phyloP scores from a whole-genome alignment of 371 early-diverging fungal genomes.

The Mortierella sp. region DNA sequence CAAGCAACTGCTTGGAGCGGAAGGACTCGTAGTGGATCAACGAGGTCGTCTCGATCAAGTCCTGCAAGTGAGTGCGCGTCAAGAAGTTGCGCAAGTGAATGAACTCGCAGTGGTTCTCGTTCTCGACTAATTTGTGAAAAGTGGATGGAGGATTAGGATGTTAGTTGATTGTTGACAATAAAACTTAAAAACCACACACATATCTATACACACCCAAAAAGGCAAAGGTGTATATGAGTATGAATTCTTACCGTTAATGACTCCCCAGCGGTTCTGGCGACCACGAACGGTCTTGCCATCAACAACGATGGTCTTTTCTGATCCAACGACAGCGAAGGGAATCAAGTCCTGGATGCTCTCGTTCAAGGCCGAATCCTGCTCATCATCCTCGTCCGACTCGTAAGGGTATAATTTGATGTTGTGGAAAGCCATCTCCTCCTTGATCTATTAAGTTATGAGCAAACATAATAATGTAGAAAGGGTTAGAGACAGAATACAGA shows the following conservation, averaged over 20 bases:
- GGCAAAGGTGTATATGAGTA: background rate
- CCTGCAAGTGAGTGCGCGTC: slow-evolving; percentile 88
- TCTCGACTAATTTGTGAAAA: slow-evolving; percentile 68
- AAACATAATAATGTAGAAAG: background rate
- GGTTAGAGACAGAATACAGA: background rate
- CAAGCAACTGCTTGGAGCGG: slow-evolving; percentile 89
- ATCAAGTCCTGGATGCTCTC: slow-evolving; percentile 83
- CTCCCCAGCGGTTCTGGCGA: slow-evolving; percentile 78
- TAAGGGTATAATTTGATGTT: slow-evolving; percentile 93
- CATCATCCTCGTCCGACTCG: slow-evolving; percentile 85
- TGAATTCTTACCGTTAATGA: slow-evolving; percentile 71
- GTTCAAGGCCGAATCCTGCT: slow-evolving; percentile 82
- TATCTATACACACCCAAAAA: no score
- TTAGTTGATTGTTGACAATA: background rate
- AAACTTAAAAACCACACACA: background rate
- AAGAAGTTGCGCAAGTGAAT: slow-evolving; percentile 89
- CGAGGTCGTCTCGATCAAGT: slow-evolving; percentile 89
- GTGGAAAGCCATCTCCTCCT: slow-evolving; percentile 95
- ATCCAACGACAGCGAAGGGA: slow-evolving; percentile 92
- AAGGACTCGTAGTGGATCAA: slow-evolving; percentile 93
- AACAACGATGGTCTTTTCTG: slow-evolving; percentile 85
- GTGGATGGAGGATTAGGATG: background rate
- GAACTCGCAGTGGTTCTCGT: slow-evolving; percentile 84
- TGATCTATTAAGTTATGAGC: slow-evolving; percentile 63
- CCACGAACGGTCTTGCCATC: slow-evolving; percentile 86